Percentiles rank a stretch among this genome's conserved stretches.
phyloP scores from a whole-genome alignment of 345 rosid species.

The Aurinia saxatilis region DNA sequence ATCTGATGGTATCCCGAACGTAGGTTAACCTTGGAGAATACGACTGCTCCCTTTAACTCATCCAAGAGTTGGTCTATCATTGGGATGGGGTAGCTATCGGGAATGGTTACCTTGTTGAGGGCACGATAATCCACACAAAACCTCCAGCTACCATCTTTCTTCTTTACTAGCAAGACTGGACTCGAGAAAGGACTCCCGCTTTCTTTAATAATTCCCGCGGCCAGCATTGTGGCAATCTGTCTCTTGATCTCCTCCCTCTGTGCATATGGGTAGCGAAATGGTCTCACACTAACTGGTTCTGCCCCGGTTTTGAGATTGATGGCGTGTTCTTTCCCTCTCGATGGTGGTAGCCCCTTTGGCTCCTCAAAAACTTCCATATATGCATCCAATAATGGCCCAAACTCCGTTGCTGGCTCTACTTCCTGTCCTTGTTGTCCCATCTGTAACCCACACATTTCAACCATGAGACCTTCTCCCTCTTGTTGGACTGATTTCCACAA shows the following conservation, averaged over 20 bases:
- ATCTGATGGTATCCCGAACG: not conserved
- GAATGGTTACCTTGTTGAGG: not conserved
- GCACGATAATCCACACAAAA: too few relatives aligned
- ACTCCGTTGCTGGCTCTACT: not conserved
- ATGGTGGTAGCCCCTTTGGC: not conserved
- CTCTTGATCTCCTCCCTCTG: too few relatives aligned
- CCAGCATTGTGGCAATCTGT: too few relatives aligned
- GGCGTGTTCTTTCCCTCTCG: too few relatives aligned
- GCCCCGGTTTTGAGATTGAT: not conserved
- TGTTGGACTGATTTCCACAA: not conserved
- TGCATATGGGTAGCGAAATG: too few relatives aligned
- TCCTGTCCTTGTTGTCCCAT: not conserved
- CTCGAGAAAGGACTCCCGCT: too few relatives aligned
- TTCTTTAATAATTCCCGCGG: too few relatives aligned
- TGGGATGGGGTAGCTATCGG: not conserved
- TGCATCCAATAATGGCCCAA: too few relatives aligned
- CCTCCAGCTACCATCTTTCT: too few relatives aligned
- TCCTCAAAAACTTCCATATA: not conserved
- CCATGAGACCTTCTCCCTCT: not conserved
- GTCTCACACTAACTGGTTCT: not conserved
- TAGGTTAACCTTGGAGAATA: not conserved
- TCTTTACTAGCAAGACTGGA: too few relatives aligned
- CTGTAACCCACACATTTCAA: not conserved
- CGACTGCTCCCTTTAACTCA: not conserved
- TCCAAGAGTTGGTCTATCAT: not conserved